These are phyloP conservation scores for Daldinia decipiens DNA, from an alignment of 495 filamentous ascomycete genomes.

Conservation along the genomic window DNA sequence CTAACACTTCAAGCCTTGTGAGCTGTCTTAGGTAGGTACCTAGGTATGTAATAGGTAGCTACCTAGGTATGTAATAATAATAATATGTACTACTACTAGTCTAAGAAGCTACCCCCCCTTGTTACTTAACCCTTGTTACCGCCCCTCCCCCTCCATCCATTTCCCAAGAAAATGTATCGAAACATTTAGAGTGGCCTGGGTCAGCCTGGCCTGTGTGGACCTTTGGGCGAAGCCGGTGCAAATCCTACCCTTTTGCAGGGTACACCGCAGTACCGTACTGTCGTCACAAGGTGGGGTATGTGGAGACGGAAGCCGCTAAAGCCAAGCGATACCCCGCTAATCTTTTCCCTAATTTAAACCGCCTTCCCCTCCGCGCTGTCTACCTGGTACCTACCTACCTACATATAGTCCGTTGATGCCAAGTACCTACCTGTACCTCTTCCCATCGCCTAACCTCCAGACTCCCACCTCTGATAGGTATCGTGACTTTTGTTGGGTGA, in stretches of 20 bases:
- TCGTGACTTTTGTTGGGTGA: slow-evolving; percentile 44
- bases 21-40: not conserved
- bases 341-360: slow-evolving; percentile 32
- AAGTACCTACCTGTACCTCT: slow-evolving; percentile 18
- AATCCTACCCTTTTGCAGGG: slow-evolving; percentile 43
- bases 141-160: slow-evolving; percentile 20
- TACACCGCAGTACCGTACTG: slow-evolving; percentile 41
- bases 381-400: no score
- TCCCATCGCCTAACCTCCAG: slow-evolving; percentile 13
- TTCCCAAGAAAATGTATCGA: not conserved
- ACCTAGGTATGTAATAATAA: not conserved
- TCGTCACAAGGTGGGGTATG: slow-evolving; percentile 42
- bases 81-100: not conserved
- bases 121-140: not conserved
- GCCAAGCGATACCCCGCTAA: slow-evolving; percentile 36
- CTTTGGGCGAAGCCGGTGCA: slow-evolving; percentile 29
- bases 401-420: not conserved
- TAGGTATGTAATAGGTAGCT: not conserved
- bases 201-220: slow-evolving; percentile 26
- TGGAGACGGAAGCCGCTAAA: slow-evolving; percentile 24
- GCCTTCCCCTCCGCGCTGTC: slow-evolving; percentile 29
- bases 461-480: slow-evolving; percentile 31
- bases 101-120: slow-evolving; percentile 5
- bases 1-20: not conserved
- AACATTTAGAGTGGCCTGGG: slow-evolving; percentile 29